phyloP scores from a whole-genome alignment of 1,139 yeast genomes.

The Casaregolazyma lundiana region DNA sequence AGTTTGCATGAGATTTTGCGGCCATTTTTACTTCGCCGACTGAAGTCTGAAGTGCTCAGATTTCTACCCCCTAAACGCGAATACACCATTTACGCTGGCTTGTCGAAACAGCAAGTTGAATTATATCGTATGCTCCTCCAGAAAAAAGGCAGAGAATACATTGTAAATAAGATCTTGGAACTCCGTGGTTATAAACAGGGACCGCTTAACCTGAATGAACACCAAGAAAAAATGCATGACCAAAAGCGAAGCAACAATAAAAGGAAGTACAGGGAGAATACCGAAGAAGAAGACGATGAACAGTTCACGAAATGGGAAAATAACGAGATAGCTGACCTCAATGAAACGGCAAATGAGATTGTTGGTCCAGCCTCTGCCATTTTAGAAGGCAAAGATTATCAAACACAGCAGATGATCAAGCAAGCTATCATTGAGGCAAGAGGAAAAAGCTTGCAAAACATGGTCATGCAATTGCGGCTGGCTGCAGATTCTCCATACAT shows the following conservation, averaged over 20 bases:
- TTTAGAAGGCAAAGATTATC: slow-evolving; percentile 10
- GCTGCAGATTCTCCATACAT: slow-evolving; percentile 82
- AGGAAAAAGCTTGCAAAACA: slow-evolving; percentile 51
- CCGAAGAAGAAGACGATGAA: slow-evolving; percentile 14
- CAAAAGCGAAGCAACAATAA: slow-evolving; percentile 4
- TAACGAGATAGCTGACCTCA: slow-evolving; percentile 13
- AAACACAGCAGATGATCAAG: slow-evolving; percentile 19
- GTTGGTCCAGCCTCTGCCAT: slow-evolving; percentile 6
- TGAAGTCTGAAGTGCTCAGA: slow-evolving; percentile 67
- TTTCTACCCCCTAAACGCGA: slow-evolving; percentile 84
- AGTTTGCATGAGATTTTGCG: slow-evolving; percentile 82
- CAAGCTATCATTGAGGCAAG: slow-evolving; percentile 30
- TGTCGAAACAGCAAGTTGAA: slow-evolving; percentile 57
- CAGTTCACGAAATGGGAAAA: slow-evolving; percentile 12
- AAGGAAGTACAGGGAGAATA: slow-evolving; percentile 9
- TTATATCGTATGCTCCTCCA: slow-evolving; percentile 60
- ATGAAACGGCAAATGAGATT: slow-evolving; percentile 12
- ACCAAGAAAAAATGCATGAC: slow-evolving; percentile 6
- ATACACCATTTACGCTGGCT: slow-evolving; percentile 68
- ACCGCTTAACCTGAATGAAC: not conserved
- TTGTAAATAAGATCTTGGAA: slow-evolving; percentile 35
- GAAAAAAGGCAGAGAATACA: slow-evolving; percentile 34
- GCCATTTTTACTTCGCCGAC: slow-evolving; percentile 79
- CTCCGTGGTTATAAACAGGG: slow-evolving; percentile 14
- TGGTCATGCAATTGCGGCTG: slow-evolving; percentile 77